A percentile compares a stretch with the other conserved stretches of the same genome.
Evolutionary conservation across 495 filamentous ascomycete genomes (phyloP).

Genomic region (Emericellopsis terricola): DNA sequence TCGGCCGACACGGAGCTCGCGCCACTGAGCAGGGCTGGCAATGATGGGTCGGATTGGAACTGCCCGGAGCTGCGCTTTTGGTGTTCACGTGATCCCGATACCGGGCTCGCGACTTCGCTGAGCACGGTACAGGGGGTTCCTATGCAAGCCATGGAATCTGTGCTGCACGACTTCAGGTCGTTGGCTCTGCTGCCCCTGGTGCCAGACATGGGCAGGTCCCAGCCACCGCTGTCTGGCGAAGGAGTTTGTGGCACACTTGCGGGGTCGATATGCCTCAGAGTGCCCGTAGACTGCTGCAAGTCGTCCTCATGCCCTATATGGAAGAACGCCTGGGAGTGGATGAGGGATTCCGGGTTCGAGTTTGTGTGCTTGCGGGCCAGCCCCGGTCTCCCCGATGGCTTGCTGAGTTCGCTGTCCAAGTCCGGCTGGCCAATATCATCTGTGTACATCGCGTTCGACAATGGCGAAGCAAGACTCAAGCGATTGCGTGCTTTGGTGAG

Average conservation of each 20-base stretch:
- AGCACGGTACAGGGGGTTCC: constrained; percentile 28
- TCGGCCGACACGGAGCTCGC: constrained; percentile 61
- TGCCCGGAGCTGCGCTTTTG: too few species aligned
- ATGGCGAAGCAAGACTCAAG: constrained; percentile 9
- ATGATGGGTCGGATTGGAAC: constrained; percentile 55
- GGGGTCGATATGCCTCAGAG: constrained; percentile 6
- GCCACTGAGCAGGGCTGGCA: constrained; percentile 60
- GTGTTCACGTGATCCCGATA: too few species aligned
- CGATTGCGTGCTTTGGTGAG: constrained; percentile 5
- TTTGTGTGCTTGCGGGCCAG: constrained; percentile 9
- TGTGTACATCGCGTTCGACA: neutral
- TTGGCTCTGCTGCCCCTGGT: too few species aligned
- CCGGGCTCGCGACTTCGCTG: constrained; percentile 35
- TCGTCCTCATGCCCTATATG: constrained; percentile 6
- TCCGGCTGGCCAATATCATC: neutral
- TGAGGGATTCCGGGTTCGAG: constrained; percentile 11
- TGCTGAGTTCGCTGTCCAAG: neutral
- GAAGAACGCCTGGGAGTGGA: constrained; percentile 9
- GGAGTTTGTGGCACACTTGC: too few species aligned
- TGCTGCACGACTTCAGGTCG: constrained; percentile 15
- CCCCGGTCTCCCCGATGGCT: too few species aligned
- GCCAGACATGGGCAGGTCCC: too few species aligned
- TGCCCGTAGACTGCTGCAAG: constrained; percentile 6
- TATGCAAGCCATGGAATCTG: constrained; percentile 16
- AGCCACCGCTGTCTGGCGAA: too few species aligned